A percentile compares a stretch with the other conserved stretches of the same genome.
phyloP scores from a whole-genome alignment of 805 yeast species.

The Scheffersomyces ergatensis region DNA sequence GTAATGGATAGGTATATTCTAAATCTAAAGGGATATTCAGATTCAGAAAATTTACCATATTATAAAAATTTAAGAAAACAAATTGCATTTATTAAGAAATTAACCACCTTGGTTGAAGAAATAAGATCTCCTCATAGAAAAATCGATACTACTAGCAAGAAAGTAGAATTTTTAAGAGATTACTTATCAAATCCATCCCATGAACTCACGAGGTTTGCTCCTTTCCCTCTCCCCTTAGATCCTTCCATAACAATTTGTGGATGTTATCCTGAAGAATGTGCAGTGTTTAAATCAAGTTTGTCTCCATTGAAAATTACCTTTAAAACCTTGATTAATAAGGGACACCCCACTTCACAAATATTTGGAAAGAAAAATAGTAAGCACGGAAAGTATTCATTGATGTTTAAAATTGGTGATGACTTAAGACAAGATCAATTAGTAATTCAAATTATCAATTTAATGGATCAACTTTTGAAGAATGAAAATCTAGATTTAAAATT shows the following conservation, averaged over 20 bases:
- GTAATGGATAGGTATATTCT: slow-evolving; percentile 42
- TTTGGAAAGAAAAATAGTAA: slow-evolving; percentile 30
- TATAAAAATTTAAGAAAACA: slow-evolving; percentile 53
- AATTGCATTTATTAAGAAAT: slow-evolving; percentile 61
- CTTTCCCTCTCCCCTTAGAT: slow-evolving; percentile 77
- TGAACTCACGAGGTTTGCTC: slow-evolving; percentile 41
- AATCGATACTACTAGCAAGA: slow-evolving; percentile 77
- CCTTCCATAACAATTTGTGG: slow-evolving; percentile 77
- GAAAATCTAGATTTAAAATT: slow-evolving; percentile 87
- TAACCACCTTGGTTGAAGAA: slow-evolving; percentile 63
- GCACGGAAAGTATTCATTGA: slow-evolving; percentile 63
- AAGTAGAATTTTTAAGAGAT: slow-evolving; percentile 65
- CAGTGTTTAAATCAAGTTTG: slow-evolving; percentile 87
- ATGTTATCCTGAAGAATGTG: slow-evolving; percentile 71
- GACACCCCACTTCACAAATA: slow-evolving; percentile 23
- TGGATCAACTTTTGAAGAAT: slow-evolving; percentile 83
- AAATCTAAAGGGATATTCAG: slow-evolving; percentile 25
- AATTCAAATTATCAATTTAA: slow-evolving; percentile 85
- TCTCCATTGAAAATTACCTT: slow-evolving; percentile 85
- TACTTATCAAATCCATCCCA: slow-evolving; percentile 47
- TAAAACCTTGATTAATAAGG: slow-evolving; percentile 43
- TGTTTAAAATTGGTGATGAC: slow-evolving; percentile 96
- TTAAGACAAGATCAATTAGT: slow-evolving; percentile 94
- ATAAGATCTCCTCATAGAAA: slow-evolving; percentile 50
- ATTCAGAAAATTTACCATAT: slow-evolving; percentile 25